Percentiles rank a stretch among this genome's conserved stretches.
Evolutionary conservation across 1,139 yeast genomes (phyloP).

Genomic region (Yamadazyma buinensis): DNA sequence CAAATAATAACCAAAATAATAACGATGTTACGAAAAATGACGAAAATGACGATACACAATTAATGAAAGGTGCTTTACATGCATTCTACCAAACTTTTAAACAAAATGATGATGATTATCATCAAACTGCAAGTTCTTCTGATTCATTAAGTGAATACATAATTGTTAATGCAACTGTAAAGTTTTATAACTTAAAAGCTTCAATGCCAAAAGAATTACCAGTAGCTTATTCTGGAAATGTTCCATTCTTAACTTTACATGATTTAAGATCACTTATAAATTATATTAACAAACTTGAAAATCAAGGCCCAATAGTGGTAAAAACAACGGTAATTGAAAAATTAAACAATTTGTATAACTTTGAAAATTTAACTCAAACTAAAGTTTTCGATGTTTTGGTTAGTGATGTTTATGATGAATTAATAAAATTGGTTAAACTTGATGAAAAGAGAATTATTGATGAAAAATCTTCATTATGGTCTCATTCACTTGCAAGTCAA

Average conservation of each 20-base stretch:
- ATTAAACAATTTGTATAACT: constrained; percentile 47
- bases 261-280: constrained; percentile 60
- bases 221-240: constrained; percentile 43
- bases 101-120: constrained; percentile 11
- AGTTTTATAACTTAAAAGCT: constrained; percentile 60
- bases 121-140: constrained; percentile 2
- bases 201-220: constrained; percentile 53
- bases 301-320: constrained; percentile 35
- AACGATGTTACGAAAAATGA: constrained; percentile 19
- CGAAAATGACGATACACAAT: constrained; percentile 21
- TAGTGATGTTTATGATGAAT: constrained; percentile 57
- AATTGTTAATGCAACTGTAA: constrained; percentile 61
- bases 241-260: constrained; percentile 54
- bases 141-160: constrained; percentile 44
- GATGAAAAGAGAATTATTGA: constrained; percentile 44
- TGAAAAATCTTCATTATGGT: constrained; percentile 52
- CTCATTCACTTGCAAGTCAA: constrained; percentile 59
- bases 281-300: constrained; percentile 46
- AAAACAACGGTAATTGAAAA: constrained; percentile 61
- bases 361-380: constrained; percentile 46
- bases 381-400: constrained; percentile 51
- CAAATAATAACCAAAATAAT: constrained; percentile 13
- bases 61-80: constrained; percentile 40
- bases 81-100: constrained; percentile 43
- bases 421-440: constrained; percentile 49